Base-by-base conservation (phyloP, 2,329 filamentous ascomycete species). In the Neonectria ditissima region DNA sequence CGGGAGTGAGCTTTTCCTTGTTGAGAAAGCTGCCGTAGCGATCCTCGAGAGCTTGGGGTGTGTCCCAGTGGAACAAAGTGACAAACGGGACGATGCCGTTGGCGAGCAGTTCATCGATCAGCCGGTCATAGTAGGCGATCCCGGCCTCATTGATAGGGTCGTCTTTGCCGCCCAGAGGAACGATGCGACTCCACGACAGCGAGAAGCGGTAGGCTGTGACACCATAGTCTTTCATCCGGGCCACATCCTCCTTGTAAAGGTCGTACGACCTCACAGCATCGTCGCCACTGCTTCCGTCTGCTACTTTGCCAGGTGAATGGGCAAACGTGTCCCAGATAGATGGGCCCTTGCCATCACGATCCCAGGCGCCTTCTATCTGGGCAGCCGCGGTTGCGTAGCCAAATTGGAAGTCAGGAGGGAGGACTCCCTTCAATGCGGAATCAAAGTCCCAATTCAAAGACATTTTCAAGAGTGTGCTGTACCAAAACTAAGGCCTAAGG, bases 1-100 rank as follows among this genome's bases (percentile, higher is more conserved):
- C 69, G 2, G 67, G 65, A 0, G 68, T 69, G 7, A 67, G 66
- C 2, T 37, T 55, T 4, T 71, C 67, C 22, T 71, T 70, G 55
- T 70, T 22, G 4, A 72, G 32, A 54, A 72, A 69, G 26, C 69
- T 67, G 0, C 69, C 67, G 3, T 72, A 71, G 1, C 69, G 69
- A 26, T 72, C 69, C 37, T 69, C 65, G 5, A 72, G 48, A 0
- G 60, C 45, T 20, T 72, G 69, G 10, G 88, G 88, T 1, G 87
- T 81, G 75, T 91, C 88, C 88, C 88, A 90, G 70, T 91, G 88
- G 75, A 86, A 89, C 3, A 91, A 79, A 1, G 88, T 91, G 55
- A 89, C 80, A 68, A 89, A 83, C 0, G 89, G 88, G 10, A 81
- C 83, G 67, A 90, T 89, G 44, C 81, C 84, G 32, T 86, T 86